Evolutionary conservation across 345 rosid species (phyloP).

Genomic region (Salix koriyanagi): DNA sequence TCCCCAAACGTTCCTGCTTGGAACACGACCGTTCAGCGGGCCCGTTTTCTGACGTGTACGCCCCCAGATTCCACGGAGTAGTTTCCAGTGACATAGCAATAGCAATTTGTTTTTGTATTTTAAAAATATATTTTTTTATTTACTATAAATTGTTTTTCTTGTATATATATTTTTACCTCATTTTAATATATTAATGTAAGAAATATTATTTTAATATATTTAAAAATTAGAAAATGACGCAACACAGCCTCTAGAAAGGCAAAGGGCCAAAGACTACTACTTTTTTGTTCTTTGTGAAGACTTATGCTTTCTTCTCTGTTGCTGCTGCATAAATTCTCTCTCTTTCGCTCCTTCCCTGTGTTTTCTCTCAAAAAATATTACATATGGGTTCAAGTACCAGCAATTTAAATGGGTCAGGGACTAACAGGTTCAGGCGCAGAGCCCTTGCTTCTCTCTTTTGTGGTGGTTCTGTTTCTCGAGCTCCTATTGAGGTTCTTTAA

Average conservation of each 20-base stretch:
- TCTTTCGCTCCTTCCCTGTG: not conserved
- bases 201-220: too few species aligned
- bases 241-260: too few species aligned
- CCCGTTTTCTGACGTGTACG: not conserved
- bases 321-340: not conserved
- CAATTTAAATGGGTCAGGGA: not conserved
- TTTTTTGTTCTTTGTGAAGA: not conserved
- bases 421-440: not conserved
- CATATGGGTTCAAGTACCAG: conserved; percentile 17
- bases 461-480: not conserved
- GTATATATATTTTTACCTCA: too few species aligned
- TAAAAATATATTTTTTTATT: too few species aligned
- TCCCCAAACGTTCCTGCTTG: not conserved
- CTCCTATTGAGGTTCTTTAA: conserved; percentile 5
- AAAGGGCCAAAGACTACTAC: too few species aligned
- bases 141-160: too few species aligned
- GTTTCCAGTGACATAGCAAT: not conserved
- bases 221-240: too few species aligned
- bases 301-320: not conserved
- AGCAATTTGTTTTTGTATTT: too few species aligned
- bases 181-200: too few species aligned
- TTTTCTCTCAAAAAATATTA: not conserved
- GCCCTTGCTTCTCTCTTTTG: conserved; percentile 7
- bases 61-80: not conserved
- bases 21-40: not conserved